These are phyloP conservation scores for Pugionium cornutum DNA, from an alignment of 345 rosid genomes.

Conservation along the genomic window DNA sequence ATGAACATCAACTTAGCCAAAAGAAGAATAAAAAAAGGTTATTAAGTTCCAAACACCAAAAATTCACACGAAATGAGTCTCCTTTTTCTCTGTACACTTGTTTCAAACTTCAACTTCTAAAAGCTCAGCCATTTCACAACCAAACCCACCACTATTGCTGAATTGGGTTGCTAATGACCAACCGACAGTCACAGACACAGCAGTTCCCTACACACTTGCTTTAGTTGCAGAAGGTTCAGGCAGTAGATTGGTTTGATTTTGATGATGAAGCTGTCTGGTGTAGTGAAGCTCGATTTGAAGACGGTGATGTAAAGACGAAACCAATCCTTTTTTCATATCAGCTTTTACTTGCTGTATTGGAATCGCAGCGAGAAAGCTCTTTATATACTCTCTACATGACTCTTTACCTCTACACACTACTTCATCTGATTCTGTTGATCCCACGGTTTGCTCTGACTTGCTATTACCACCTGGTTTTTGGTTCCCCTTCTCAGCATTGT, in stretches of 20 bases:
- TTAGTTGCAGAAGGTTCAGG: slow-evolving; percentile 23
- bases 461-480: slow-evolving; percentile 45
- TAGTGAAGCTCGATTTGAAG: slow-evolving; percentile 91
- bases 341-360: slow-evolving; percentile 85
- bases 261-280: slow-evolving; percentile 44
- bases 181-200: slow-evolving; percentile 23
- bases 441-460: slow-evolving; percentile 28
- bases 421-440: slow-evolving; percentile 32
- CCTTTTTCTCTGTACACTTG: slow-evolving; percentile 28
- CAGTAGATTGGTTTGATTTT: neutral
- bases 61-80: slow-evolving; percentile 6
- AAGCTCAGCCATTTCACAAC: too few species aligned
- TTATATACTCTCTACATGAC: slow-evolving; percentile 90
- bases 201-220: slow-evolving; percentile 23
- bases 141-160: slow-evolving; percentile 24
- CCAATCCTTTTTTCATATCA: slow-evolving; percentile 84
- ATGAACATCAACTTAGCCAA: neutral
- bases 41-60: slow-evolving; percentile 27
- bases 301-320: slow-evolving; percentile 77
- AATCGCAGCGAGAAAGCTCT: slow-evolving; percentile 94
- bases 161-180: slow-evolving; percentile 25
- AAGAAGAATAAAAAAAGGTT: neutral
- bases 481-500: slow-evolving; percentile 41
- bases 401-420: slow-evolving; percentile 72
- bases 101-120: slow-evolving; percentile 29